These are phyloP conservation scores for Diaporthe citrichinensis DNA, from an alignment of 2,329 filamentous ascomycete genomes.

Conservation along the genomic window DNA sequence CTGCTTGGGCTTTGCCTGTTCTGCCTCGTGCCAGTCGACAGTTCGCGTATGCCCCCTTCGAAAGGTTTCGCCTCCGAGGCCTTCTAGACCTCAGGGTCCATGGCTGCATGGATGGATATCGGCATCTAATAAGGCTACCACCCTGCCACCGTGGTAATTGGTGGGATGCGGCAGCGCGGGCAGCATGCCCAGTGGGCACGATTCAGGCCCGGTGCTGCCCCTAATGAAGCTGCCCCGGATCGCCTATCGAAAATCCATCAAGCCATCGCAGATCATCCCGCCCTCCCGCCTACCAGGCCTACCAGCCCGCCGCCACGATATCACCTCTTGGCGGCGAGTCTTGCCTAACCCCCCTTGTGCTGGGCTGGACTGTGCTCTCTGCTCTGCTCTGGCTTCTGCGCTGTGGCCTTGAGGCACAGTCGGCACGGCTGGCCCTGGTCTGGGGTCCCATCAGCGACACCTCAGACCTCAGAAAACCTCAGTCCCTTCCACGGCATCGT, in stretches of 20 bases:
- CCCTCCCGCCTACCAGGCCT: constrained; percentile 15
- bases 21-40: not conserved
- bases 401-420: constrained; percentile 15
- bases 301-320: constrained; percentile 28
- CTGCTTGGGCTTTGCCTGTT: not conserved
- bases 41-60: not conserved
- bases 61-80: not conserved
- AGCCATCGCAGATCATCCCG: constrained; percentile 34
- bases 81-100: constrained; percentile 1
- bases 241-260: constrained; percentile 32
- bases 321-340: constrained; percentile 23
- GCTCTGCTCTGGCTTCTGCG: not conserved
- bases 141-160: not conserved
- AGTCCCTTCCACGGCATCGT: constrained; percentile 9
- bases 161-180: constrained; percentile 3
- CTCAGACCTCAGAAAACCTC: not conserved
- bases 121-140: not conserved
- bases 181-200: constrained; percentile 14
- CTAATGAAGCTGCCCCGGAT: constrained; percentile 23
- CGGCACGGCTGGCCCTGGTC: constrained; percentile 8
- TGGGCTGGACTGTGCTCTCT: not conserved
- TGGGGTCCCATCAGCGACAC: constrained; percentile 3
- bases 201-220: constrained; percentile 1
- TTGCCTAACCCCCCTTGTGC: not conserved
- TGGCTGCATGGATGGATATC: constrained; percentile 8